A percentile compares a stretch with the other conserved stretches of the same genome.
Conservation (phyloP, 768 basidiomycete species). For the Amanita brunnescens region DNA sequence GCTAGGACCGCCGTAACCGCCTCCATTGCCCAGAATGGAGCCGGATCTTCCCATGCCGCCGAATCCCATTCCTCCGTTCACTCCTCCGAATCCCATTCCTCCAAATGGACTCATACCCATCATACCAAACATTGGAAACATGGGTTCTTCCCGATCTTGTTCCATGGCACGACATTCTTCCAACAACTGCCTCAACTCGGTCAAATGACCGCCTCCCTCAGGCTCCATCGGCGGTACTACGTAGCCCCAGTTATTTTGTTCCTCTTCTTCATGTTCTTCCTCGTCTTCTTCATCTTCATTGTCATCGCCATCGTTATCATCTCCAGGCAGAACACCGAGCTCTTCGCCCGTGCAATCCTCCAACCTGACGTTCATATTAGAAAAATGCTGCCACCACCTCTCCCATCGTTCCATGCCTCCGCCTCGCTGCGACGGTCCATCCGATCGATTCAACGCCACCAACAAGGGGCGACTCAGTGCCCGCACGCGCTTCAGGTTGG, state of each 20-base stretch:
- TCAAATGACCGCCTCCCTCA: slow-evolving; percentile 17
- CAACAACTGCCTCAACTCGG: slow-evolving; percentile 45
- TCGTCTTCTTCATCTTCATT: slow-evolving; percentile 21
- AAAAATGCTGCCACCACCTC: slow-evolving; percentile 55
- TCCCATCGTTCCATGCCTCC: slow-evolving; percentile 53
- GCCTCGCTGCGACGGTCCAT: slow-evolving; percentile 34
- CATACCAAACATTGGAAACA: slow-evolving; percentile 13
- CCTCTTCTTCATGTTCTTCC: slow-evolving; percentile 23
- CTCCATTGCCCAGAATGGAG: not conserved
- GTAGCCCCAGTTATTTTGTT: slow-evolving; percentile 14
- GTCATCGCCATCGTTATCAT: slow-evolving; percentile 20
- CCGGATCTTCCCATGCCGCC: not conserved
- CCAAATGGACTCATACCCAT: not conserved
- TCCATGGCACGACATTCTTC: slow-evolving; percentile 50
- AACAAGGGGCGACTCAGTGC: slow-evolving; percentile 49
- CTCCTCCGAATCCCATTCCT: not conserved
- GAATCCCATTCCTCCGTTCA: not conserved
- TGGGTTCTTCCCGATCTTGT: slow-evolving; percentile 30
- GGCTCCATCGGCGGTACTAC: slow-evolving; percentile 21
- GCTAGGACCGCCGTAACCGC: not conserved
- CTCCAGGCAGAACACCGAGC: slow-evolving; percentile 43
- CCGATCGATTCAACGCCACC: slow-evolving; percentile 44
- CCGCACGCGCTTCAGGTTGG: slow-evolving; percentile 49
- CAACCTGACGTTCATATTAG: slow-evolving; percentile 41
- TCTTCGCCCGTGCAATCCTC: slow-evolving; percentile 71